Base-by-base conservation (phyloP, 441 rosid genomes). In the Arabidopsis hybrid region DNA sequence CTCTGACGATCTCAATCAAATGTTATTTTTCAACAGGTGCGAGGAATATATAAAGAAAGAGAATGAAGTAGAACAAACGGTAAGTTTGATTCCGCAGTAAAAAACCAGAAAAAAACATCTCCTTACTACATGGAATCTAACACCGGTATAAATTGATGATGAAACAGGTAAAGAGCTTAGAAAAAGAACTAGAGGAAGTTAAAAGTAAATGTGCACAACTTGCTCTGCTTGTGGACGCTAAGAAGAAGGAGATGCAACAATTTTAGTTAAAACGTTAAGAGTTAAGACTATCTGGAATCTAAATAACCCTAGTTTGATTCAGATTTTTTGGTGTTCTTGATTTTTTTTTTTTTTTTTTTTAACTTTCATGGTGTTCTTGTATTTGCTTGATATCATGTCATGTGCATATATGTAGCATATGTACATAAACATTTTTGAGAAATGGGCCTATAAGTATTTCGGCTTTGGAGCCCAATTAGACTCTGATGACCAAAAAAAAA, bases 41-140 rank as follows among this genome's bases (percentile, higher is more conserved):
- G 97, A 92, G 75, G 91, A 87, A 53, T 80, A 85, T 74, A 60
- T 45, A 65, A 83, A 77, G 84, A 82, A 85, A 78, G 92, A 89
- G 83, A 58, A 49, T 1, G 90, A 89, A 52, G 66, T 89, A 85
- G 84, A 82, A 80, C 68, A 79, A 42, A 74, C 71, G 80, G 99
- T 95, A 79, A n/a, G 83, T 80, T 51, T 21, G 56, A 34, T 69
- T 21, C 6, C 32, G 12, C 26, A 6, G 5, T 46, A 34, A 31
- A 47, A 34, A 38, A 38, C 50, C 7, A n/a, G 3, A n/a, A 0
- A 32, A 63, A 45, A 43, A 46, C 57, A 5, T 35, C 36, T 46
- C 9, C 9, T 49, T 11, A 32, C 39, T 38, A 38, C 59, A 69
- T 42, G 4, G 56, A 7, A 18, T 43, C 34, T 60, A 43, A 69